Evolutionary conservation across 139 green algal species (phyloP).

Genomic region (Chlorella sp.): DNA sequence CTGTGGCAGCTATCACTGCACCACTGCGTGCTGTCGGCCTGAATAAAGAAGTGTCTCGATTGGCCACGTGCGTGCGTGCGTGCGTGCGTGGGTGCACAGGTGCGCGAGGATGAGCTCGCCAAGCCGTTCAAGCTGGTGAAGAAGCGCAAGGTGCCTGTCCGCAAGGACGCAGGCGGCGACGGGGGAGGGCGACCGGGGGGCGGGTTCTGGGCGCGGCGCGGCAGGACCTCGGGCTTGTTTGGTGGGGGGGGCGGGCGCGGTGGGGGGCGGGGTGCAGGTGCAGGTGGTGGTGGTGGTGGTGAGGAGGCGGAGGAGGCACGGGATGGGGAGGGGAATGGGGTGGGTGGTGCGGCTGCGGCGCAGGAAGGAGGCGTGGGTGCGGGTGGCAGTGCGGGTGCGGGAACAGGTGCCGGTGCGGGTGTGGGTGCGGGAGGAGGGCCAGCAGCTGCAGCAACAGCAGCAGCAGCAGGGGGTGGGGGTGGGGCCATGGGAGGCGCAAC

Average conservation of each 20-base stretch:
- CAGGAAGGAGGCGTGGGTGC: no score
- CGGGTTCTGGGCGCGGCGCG: background rate
- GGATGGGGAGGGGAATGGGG: background rate
- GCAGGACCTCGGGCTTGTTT: background rate
- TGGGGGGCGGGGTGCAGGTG: background rate
- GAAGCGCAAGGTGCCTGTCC: slow-evolving; percentile 32
- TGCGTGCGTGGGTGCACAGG: slow-evolving; percentile 35
- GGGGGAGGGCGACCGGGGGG: background rate
- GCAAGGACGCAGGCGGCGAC: background rate
- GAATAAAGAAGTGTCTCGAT: no score
- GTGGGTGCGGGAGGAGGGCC: background rate
- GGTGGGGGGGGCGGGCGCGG: background rate
- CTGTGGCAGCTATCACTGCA: background rate
- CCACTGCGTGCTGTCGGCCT: no score
- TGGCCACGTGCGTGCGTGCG: no score
- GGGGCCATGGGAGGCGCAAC: background rate
- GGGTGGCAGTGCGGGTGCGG: no score
- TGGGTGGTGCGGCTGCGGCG: no score
- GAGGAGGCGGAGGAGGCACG: slow-evolving; percentile 6
- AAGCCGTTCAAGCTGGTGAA: slow-evolving; percentile 54
- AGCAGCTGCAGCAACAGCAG: no score
- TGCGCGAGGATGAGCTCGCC: slow-evolving; percentile 41
- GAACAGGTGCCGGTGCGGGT: no score
- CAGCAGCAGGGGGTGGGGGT: slow-evolving; percentile 2
- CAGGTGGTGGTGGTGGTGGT: background rate